Percentiles rank a stretch among this genome's conserved stretches.
Evolutionary conservation across 2,329 filamentous ascomycete genomes (phyloP).

Genomic region (Pseudogymnoascus destructans): DNA sequence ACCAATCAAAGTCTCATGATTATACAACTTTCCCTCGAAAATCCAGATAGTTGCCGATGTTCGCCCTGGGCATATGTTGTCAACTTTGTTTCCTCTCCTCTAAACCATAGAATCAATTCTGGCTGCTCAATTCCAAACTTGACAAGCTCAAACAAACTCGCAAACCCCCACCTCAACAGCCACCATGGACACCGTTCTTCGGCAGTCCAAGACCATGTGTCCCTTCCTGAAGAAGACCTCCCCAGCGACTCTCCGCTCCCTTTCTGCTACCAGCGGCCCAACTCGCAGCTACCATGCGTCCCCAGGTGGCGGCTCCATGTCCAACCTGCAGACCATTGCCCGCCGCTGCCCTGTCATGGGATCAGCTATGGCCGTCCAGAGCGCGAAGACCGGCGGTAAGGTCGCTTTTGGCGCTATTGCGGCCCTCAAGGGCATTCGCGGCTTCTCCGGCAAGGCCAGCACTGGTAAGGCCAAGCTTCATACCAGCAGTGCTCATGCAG

Average conservation of each 20-base stretch:
- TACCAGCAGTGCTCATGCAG: conserved; percentile 64
- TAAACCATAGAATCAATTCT: neutral
- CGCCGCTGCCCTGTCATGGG: conserved; percentile 98
- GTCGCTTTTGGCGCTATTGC: conserved; percentile 30
- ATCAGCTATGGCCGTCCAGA: conserved; percentile 86
- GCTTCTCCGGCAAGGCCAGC: conserved; percentile 38
- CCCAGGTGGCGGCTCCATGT: conserved; percentile 83
- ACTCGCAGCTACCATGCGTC: conserved; percentile 45
- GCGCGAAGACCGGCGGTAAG: conserved; percentile 38
- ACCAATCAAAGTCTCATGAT: neutral
- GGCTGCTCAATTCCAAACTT: neutral
- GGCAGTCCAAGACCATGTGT: conserved; percentile 93
- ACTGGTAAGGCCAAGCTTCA: conserved; percentile 63
- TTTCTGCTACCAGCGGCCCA: conserved; percentile 57
- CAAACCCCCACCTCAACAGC: neutral
- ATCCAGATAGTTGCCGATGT: neutral
- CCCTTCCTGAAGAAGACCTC: conserved; percentile 94
- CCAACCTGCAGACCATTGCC: conserved; percentile 87
- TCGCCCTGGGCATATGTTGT: neutral
- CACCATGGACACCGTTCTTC: conserved; percentile 82
- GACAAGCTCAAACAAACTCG: neutral
- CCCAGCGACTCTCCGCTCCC: conserved; percentile 75
- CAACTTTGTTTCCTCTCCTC: neutral
- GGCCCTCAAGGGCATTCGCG: conserved; percentile 37
- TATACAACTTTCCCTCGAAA: neutral